Evolutionary conservation across 139 green algal species (phyloP).

Genomic region (Coelastrella sp.): DNA sequence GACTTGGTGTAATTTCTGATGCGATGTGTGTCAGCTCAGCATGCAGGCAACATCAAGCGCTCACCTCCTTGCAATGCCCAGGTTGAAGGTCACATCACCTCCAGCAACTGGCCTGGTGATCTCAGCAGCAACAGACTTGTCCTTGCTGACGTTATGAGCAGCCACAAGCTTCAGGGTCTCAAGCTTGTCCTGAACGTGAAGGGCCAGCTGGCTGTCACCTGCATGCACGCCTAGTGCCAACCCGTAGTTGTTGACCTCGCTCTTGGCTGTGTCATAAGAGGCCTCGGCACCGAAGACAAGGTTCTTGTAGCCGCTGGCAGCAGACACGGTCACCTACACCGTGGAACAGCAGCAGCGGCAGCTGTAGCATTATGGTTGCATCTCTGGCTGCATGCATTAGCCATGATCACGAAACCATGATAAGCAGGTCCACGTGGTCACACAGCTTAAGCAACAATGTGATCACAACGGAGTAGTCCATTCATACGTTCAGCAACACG

Average conservation of each 20-base stretch:
- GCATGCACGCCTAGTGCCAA: constrained; percentile 52
- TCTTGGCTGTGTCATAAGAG: constrained; percentile 57
- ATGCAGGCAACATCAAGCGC: no score
- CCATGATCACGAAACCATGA: no score
- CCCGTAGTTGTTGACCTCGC: constrained; percentile 62
- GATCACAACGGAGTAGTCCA: no score
- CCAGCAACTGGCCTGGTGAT: constrained; percentile 39
- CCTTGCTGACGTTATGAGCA: constrained; percentile 34
- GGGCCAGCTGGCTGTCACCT: constrained; percentile 43
- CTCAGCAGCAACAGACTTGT: constrained; percentile 46
- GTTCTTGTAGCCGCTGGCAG: constrained; percentile 54
- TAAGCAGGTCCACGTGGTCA: no score
- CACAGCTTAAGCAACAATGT: no score
- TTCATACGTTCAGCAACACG: no score
- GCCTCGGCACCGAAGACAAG: constrained; percentile 52
- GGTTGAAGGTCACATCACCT: constrained; percentile 41
- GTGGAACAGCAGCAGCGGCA: not conserved
- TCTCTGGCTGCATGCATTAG: no score
- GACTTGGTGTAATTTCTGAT: no score
- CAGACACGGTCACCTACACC: constrained; percentile 49
- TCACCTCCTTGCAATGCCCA: constrained; percentile 32
- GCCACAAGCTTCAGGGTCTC: constrained; percentile 34
- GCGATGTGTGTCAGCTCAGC: no score
- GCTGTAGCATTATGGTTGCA: not conserved
- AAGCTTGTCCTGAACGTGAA: constrained; percentile 45